A percentile compares a stretch with the other conserved stretches of the same genome.
phyloP scores from a whole-genome alignment of 345 rosid genomes.

The Salix viminalis region DNA sequence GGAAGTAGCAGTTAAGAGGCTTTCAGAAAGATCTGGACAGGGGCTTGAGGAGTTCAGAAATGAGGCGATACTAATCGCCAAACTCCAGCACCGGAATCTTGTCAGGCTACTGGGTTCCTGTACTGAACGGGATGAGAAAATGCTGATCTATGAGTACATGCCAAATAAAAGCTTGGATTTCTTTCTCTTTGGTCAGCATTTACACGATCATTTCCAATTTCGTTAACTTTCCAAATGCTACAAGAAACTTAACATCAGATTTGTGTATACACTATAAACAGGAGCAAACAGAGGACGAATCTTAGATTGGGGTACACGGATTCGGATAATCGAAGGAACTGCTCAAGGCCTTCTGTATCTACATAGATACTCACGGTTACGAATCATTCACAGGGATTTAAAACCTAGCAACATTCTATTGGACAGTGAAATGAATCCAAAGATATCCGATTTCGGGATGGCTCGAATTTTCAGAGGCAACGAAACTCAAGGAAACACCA shows the following conservation, averaged over 20 bases:
- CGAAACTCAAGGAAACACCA: not conserved
- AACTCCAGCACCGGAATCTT: constrained; percentile 6
- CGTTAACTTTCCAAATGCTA: not conserved
- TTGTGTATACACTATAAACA: not conserved
- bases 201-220: too few relatives aligned
- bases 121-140: not conserved
- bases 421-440: not conserved
- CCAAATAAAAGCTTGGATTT: not conserved
- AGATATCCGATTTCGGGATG: not conserved
- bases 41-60: not conserved
- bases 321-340: not conserved
- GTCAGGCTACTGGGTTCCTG: not conserved
- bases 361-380: not conserved
- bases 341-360: not conserved
- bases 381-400: not conserved
- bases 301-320: not conserved
- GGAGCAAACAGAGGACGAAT: not conserved
- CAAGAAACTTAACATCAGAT: not conserved
- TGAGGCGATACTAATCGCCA: not conserved
- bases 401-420: not conserved
- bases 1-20: constrained; percentile 1
- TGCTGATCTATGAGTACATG: not conserved
- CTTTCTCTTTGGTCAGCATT: not conserved
- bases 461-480: not conserved
- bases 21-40: not conserved